These are phyloP conservation scores for Annona cherimola DNA, from an alignment of 164 flowering plant species.

Conservation along the genomic window DNA sequence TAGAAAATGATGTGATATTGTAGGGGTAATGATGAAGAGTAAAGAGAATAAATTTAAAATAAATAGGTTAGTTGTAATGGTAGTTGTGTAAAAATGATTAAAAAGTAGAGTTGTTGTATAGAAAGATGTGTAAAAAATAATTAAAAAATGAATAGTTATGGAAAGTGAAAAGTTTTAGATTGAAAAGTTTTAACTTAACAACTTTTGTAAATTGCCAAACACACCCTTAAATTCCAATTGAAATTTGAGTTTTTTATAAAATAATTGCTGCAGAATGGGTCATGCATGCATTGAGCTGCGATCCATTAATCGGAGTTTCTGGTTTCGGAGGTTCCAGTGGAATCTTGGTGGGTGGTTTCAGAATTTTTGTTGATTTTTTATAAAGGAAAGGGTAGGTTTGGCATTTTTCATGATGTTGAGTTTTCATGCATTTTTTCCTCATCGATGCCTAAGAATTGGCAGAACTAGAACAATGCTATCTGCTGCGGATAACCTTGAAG, in stretches of 20 bases:
- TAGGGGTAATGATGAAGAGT: too few species aligned
- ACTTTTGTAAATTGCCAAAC: too few species aligned
- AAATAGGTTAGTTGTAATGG: too few species aligned
- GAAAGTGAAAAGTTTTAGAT: too few species aligned
- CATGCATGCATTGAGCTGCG: not conserved
- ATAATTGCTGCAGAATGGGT: not conserved
- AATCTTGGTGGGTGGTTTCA: not conserved
- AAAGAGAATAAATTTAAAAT: too few species aligned
- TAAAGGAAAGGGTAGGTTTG: not conserved
- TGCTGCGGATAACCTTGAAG: conserved; percentile 36
- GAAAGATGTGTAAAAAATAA: too few species aligned
- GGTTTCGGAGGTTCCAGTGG: not conserved
- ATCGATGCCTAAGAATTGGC: conserved; percentile 53
- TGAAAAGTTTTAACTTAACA: not conserved
- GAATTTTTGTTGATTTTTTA: not conserved
- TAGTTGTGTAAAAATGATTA: too few species aligned
- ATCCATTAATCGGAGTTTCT: not conserved
- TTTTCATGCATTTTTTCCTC: not conserved
- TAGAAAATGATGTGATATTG: too few species aligned
- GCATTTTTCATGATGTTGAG: not conserved
- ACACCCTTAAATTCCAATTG: too few species aligned
- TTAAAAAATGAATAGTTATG: too few species aligned
- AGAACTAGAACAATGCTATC: conserved; percentile 34
- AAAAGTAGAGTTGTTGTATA: too few species aligned
- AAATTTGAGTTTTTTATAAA: not conserved